Conservation (phyloP, 176 grass and related monocot genomes). For the Phragmites australis region DNA sequence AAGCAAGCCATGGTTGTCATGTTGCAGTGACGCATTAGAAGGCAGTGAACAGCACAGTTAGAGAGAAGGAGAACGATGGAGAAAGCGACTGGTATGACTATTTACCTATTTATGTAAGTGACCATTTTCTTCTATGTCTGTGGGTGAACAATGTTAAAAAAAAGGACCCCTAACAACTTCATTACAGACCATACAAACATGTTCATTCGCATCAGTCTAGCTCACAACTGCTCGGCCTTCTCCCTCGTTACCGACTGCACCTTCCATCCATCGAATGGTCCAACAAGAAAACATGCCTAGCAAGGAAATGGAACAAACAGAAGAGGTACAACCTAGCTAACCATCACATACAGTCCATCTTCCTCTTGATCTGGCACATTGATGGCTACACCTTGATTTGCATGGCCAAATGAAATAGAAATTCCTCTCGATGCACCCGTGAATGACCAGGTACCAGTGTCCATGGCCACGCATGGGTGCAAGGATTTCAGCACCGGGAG, state of each 20-base stretch:
- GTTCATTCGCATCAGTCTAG: not conserved
- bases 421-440: not conserved
- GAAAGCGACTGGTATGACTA: not conserved
- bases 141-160: not conserved
- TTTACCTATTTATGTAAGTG: no score
- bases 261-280: not conserved
- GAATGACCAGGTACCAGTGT: not conserved
- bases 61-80: not conserved
- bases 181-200: not conserved
- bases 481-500: not conserved
- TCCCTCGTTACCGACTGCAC: not conserved
- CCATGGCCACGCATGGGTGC: not conserved
- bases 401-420: not conserved
- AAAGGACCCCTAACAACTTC: slow-evolving; percentile 8
- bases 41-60: not conserved
- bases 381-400: not conserved
- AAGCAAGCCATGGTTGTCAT: slow-evolving; percentile 30
- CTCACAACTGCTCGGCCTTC: not conserved
- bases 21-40: not conserved
- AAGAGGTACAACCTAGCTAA: not conserved
- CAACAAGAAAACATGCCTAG: slow-evolving; percentile 11
- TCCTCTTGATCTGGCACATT: not conserved
- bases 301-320: slow-evolving; percentile 19
- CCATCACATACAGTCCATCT: not conserved
- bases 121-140: not conserved